Conservation (phyloP, 2,329 filamentous ascomycete species). For the Colletotrichum sp. region DNA sequence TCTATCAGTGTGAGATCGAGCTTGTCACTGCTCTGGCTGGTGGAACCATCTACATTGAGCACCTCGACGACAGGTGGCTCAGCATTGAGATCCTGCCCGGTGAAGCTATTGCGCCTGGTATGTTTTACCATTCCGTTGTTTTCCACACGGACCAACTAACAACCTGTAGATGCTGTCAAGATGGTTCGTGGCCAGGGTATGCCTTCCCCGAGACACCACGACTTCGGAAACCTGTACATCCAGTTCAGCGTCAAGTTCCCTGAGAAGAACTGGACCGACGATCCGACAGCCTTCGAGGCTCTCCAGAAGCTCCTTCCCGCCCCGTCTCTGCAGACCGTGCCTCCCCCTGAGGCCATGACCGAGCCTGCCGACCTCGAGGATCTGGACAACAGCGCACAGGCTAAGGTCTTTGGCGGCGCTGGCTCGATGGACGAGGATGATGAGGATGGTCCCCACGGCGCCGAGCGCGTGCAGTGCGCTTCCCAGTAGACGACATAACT, state of each 20-base stretch:
- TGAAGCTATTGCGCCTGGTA: constrained; percentile 93
- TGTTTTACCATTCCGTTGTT: constrained; percentile 38
- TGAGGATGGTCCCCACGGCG: constrained; percentile 75
- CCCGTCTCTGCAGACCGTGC: constrained; percentile 64
- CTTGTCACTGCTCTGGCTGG: constrained; percentile 93
- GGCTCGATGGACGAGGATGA: constrained; percentile 76
- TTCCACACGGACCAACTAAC: neutral
- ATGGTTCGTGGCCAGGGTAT: constrained; percentile 96
- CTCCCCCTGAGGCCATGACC: constrained; percentile 86
- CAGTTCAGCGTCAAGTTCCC: constrained; percentile 99
- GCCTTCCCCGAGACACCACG: constrained; percentile 94
- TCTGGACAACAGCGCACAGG: constrained; percentile 71
- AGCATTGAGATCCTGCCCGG: constrained; percentile 91
- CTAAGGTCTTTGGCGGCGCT: constrained; percentile 66
- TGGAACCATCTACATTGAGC: constrained; percentile 90
- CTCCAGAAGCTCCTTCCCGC: constrained; percentile 87
- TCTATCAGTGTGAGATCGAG: constrained; percentile 95
- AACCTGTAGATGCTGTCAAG: constrained; percentile 77
- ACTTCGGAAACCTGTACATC: constrained; percentile 94
- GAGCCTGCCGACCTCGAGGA: constrained; percentile 90
- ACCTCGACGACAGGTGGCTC: constrained; percentile 96
- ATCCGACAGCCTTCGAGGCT: constrained; percentile 74
- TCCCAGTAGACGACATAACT: constrained; percentile 69
- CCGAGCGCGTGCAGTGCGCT: constrained; percentile 84
- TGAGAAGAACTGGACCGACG: constrained; percentile 72